Percentiles rank a stretch among this genome's conserved stretches.
Conservation (phyloP, 148 eudicot genomes). For the Mesembryanthemum crystallinum region DNA sequence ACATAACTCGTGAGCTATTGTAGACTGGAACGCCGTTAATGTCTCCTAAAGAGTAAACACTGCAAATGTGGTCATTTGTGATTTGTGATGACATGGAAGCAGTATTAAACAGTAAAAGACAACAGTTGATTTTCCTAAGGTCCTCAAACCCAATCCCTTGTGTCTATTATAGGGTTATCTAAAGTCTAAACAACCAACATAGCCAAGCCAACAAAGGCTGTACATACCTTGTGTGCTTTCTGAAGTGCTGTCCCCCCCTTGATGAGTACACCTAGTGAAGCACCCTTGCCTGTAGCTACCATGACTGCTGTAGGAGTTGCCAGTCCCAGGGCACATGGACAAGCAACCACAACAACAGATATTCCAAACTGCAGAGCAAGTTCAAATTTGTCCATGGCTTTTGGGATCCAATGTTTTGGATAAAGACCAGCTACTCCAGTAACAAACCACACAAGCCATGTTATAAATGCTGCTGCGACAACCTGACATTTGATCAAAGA, state of each 20-base stretch:
- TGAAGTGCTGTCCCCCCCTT: conserved; percentile 94
- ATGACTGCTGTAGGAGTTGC: conserved; percentile 99
- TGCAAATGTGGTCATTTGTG: neutral
- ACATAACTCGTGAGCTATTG: neutral
- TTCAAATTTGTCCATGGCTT: conserved; percentile 90
- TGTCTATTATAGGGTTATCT: too few species aligned
- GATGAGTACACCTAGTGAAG: conserved; percentile 91
- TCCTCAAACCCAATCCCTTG: neutral
- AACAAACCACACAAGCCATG: conserved; percentile 86
- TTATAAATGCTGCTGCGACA: conserved; percentile 65
- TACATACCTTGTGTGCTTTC: conserved; percentile 84
- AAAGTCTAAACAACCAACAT: neutral
- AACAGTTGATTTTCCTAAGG: neutral
- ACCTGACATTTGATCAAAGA: conserved; percentile 45
- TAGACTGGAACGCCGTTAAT: neutral
- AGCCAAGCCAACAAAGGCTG: conserved; percentile 10
- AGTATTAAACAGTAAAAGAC: neutral
- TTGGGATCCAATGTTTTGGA: conserved; percentile 79
- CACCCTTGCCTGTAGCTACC: conserved; percentile 99
- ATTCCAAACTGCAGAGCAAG: conserved; percentile 96
- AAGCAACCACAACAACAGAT: conserved; percentile 91
- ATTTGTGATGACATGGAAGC: conserved; percentile 3
- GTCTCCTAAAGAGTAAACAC: conserved; percentile 3
- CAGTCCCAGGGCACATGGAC: conserved; percentile 96
- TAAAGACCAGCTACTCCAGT: conserved; percentile 71